Base-by-base conservation (phyloP, 768 basidiomycete genomes). In the Hortiboletus flavorubellus region DNA sequence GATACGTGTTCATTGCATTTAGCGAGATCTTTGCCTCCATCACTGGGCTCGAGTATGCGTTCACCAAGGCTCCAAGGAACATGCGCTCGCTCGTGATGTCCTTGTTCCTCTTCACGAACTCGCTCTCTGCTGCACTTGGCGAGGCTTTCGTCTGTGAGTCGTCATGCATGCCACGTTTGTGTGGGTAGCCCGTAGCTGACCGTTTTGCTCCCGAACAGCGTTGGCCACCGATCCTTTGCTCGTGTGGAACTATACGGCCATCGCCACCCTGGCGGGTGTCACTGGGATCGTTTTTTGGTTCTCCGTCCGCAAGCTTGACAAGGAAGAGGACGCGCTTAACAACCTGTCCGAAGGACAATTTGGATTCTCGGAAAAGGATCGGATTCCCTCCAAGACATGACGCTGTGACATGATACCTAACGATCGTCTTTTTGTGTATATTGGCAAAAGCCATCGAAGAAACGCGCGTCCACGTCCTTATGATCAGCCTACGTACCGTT, bases 61-160 rank as follows among this genome's bases (percentile, higher is more conserved):
- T 87, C 74, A 89, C 87, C 30, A 91, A 93, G 71, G 91, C 91
- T n/a, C 92, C 92, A 14, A 84, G 76, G 70, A 89, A 89, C 72
- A 93, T 93, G 93, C 82, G 84, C 29, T 91, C 89, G 43, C 81
- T 93, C 54, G 89, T 94, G 53, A 90, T 90, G 87, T 75, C 82
- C 33, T 55, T 85, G 31, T 86, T 81, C 73, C 68, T 87, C 37
- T 82, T 85, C 68, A 84, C 70, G 66, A 76, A 68, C 21, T 85
- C 88, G 3, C 41, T 90, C 43, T 72, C 85, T 14, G 72, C 83
- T 30, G 85, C 86, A 30, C 55, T 90, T 42, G 82, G 82, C 46
- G 87, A 89, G 68, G 86, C 85, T 4, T 88, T 89, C 54, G 85
- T 89, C 56, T 76, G 85, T 86, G 51, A 53, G 84, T 80, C 15